Percentiles rank a stretch among this genome's conserved stretches.
Conservation (phyloP, 495 filamentous ascomycete species). For the Daldinia caldariorum region DNA sequence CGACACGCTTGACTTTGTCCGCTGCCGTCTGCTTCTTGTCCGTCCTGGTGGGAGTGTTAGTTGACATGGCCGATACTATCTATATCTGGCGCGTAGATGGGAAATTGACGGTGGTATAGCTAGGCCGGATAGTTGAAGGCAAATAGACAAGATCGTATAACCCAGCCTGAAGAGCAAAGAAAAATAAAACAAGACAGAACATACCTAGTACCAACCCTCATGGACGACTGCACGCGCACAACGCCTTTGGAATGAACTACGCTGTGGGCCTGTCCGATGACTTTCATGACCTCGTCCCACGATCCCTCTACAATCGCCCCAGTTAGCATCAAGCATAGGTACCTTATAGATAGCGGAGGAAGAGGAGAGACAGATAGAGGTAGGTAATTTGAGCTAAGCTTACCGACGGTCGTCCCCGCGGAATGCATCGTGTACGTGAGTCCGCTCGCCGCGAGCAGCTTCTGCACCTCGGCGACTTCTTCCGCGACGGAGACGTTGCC, state of each 20-base stretch:
- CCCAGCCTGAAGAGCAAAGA: neutral
- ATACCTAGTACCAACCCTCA: conserved; percentile 85
- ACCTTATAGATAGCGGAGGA: neutral
- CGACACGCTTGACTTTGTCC: conserved; percentile 59
- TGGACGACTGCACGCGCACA: conserved; percentile 86
- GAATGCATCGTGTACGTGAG: conserved; percentile 89
- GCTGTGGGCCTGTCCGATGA: conserved; percentile 90
- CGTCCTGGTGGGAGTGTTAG: conserved; percentile 46
- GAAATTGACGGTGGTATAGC: too few species aligned
- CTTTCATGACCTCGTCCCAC: conserved; percentile 87
- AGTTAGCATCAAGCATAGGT: neutral
- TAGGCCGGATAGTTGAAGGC: too few species aligned
- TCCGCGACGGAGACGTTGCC: conserved; percentile 81
- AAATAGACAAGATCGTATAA: too few species aligned
- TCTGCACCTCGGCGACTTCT: conserved; percentile 89
- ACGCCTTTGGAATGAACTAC: conserved; percentile 84
- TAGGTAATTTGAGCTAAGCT: conserved; percentile 44
- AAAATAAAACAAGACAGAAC: conserved; percentile 28
- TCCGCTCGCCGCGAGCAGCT: conserved; percentile 80
- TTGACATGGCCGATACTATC: neutral
- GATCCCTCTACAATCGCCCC: conserved; percentile 73
- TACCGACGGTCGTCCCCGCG: conserved; percentile 91
- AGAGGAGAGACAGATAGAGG: neutral
- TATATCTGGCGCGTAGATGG: too few species aligned
- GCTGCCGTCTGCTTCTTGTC: conserved; percentile 60